Percentiles rank a stretch among this genome's conserved stretches.
These are phyloP conservation scores for Monosporascus sp. DNA, from an alignment of 2,329 filamentous ascomycete species.

Conservation along the genomic window DNA sequence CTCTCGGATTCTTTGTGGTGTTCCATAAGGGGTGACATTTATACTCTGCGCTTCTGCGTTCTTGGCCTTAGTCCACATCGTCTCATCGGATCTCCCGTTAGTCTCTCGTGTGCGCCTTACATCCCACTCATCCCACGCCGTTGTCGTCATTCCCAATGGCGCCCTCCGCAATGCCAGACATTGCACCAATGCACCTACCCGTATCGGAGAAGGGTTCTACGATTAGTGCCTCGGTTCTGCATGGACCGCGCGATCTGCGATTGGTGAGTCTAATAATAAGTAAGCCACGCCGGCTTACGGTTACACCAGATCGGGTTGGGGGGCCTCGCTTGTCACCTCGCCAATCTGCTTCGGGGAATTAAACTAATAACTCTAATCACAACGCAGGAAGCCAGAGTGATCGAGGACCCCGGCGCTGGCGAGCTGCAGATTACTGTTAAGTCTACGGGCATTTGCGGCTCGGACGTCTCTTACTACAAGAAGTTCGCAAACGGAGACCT, in stretches of 20 bases:
- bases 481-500: slow-evolving; percentile 69
- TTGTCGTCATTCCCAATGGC: slow-evolving; percentile 37
- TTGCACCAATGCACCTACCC: slow-evolving; percentile 39
- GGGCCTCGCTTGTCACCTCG: not conserved
- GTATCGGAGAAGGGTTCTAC: slow-evolving; percentile 37
- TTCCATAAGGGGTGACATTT: not conserved
- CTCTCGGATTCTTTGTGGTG: not conserved
- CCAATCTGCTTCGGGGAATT: not conserved
- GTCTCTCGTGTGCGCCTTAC: slow-evolving; percentile 7
- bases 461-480: slow-evolving; percentile 67
- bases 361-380: slow-evolving; percentile 11
- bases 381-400: slow-evolving; percentile 43
- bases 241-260: slow-evolving; percentile 53
- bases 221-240: slow-evolving; percentile 51
- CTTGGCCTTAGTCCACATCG: not conserved
- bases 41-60: not conserved
- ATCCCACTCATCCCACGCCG: slow-evolving; percentile 33
- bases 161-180: slow-evolving; percentile 43
- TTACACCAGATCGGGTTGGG: slow-evolving; percentile 22
- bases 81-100: not conserved
- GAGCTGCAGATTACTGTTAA: slow-evolving; percentile 63
- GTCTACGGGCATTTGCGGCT: slow-evolving; percentile 65
- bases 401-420: slow-evolving; percentile 41
- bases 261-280: slow-evolving; percentile 38
- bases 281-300: slow-evolving; percentile 14